A percentile compares a stretch with the other conserved stretches of the same genome.
Evolutionary conservation across 1,284 basidiomycete genomes (phyloP).

Genomic region (Kalmanozyma brasiliensis): DNA sequence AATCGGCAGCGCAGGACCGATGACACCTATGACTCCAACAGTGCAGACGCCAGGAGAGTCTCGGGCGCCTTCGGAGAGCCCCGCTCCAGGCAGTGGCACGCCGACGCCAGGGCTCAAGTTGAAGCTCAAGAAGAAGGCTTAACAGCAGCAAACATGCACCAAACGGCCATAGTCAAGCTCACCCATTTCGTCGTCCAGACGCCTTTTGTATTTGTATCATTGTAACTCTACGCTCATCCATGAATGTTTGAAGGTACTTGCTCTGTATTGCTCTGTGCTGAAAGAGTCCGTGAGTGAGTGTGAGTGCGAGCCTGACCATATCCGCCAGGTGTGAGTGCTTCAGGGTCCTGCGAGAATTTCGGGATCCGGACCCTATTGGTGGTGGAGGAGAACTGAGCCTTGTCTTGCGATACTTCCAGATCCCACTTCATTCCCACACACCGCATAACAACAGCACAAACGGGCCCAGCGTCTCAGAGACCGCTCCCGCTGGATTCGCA

Average conservation of each 20-base stretch:
- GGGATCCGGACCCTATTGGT: constrained; percentile 20
- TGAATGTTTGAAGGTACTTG: neutral
- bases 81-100: constrained; percentile 30
- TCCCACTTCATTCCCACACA: neutral
- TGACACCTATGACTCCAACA: constrained; percentile 41
- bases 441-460: neutral
- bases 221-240: too few species aligned
- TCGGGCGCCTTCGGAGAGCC: constrained; percentile 30
- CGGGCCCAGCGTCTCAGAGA: neutral
- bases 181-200: neutral
- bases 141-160: neutral
- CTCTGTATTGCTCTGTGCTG: too few species aligned
- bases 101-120: constrained; percentile 41
- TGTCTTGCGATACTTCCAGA: neutral
- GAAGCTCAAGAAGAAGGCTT: constrained; percentile 54
- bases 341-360: constrained; percentile 12
- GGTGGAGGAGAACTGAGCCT: constrained; percentile 16
- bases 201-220: constrained; percentile 28
- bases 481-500: too few species aligned
- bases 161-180: neutral
- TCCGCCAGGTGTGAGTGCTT: too few species aligned
- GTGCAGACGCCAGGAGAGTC: constrained; percentile 32
- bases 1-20: constrained; percentile 35
- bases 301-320: neutral
- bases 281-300: neutral